Conservation (phyloP, 2,329 filamentous ascomycete genomes). For the Scedosporium minutisporum region DNA sequence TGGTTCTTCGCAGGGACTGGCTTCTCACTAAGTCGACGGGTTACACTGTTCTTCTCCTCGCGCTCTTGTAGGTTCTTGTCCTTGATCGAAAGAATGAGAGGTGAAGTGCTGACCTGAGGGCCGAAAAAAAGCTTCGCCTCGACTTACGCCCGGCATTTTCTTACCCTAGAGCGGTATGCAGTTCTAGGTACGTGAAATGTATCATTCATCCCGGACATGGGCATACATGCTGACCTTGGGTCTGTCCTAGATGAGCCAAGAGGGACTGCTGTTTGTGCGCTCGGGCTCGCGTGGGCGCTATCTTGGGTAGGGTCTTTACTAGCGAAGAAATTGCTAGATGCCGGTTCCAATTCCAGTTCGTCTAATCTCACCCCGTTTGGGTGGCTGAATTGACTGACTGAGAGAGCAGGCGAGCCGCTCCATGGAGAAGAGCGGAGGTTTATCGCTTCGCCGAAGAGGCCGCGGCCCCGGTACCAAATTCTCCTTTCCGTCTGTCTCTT, state of each 20-base stretch:
- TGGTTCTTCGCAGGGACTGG: neutral
- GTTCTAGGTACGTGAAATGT: conserved; percentile 6
- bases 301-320: conserved; percentile 27
- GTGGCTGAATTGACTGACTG: neutral
- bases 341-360: neutral
- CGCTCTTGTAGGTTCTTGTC: neutral
- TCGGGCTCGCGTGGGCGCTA: conserved; percentile 33
- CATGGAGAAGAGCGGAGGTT: neutral
- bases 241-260: conserved; percentile 8
- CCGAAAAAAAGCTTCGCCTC: conserved; percentile 2
- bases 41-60: neutral
- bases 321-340: neutral
- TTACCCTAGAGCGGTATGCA: conserved; percentile 9
- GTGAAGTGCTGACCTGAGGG: neutral
- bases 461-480: conserved; percentile 35
- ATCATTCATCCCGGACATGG: neutral
- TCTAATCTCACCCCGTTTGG: too few species aligned
- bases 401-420: neutral
- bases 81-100: neutral
- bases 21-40: neutral
- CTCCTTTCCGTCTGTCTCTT: conserved; percentile 34
- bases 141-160: conserved; percentile 6
- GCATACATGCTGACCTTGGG: neutral
- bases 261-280: conserved; percentile 23
- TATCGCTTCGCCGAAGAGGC: conserved; percentile 30